These are phyloP conservation scores for Lentithecium fluviatile DNA, from an alignment of 495 filamentous ascomycete genomes.

Conservation along the genomic window DNA sequence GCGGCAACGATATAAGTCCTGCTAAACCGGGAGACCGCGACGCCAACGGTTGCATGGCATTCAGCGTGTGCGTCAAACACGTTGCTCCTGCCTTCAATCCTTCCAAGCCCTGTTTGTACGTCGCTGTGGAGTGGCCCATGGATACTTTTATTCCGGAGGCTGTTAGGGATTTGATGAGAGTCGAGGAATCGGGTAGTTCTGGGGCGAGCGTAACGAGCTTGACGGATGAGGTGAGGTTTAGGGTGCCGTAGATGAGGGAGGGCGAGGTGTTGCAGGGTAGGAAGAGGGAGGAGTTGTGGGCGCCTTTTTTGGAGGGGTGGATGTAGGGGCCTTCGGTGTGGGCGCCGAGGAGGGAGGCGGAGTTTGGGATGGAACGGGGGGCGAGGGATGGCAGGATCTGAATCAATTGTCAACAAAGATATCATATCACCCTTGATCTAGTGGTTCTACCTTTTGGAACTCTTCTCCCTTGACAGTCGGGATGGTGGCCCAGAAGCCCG, in stretches of 20 bases:
- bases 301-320: constrained; percentile 43
- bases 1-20: constrained; percentile 38
- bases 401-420: not conserved
- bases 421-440: not conserved
- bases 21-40: constrained; percentile 45
- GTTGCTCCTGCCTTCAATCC: constrained; percentile 42
- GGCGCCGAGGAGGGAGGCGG: constrained; percentile 44
- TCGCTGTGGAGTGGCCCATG: constrained; percentile 44
- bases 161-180: constrained; percentile 37
- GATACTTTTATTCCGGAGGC: constrained; percentile 39
- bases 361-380: constrained; percentile 35
- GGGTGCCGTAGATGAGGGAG: constrained; percentile 38
- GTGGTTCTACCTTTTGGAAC: constrained; percentile 43
- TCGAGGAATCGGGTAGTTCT: constrained; percentile 37
- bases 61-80: constrained; percentile 45
- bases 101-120: constrained; percentile 39
- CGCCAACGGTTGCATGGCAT: constrained; percentile 43
- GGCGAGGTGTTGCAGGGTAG: constrained; percentile 31
- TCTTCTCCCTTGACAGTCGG: constrained; percentile 42
- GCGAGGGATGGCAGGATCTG: constrained; percentile 44
- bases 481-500: constrained; percentile 46
- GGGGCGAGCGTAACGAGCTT: constrained; percentile 46
- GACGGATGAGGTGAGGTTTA: constrained; percentile 30
- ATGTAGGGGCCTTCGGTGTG: constrained; percentile 48
- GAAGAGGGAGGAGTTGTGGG: constrained; percentile 45